These are phyloP conservation scores for Neofusicoccum ribis DNA, from an alignment of 2,329 filamentous ascomycete genomes.

Conservation along the genomic window DNA sequence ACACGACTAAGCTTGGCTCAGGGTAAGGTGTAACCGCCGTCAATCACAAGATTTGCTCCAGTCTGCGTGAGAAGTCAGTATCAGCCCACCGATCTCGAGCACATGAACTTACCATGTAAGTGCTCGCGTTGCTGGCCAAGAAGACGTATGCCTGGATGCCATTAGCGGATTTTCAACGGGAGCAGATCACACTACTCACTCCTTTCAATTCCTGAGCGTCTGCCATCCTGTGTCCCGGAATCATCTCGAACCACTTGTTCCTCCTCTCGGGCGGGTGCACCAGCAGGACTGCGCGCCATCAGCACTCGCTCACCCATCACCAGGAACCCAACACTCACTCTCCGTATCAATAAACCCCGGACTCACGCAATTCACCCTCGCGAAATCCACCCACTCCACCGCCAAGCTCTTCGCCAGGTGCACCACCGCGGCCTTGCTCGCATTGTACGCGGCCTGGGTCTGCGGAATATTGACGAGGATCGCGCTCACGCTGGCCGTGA, in stretches of 20 bases:
- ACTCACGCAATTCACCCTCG: conserved; percentile 18
- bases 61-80: neutral
- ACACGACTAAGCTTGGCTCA: neutral
- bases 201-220: conserved; percentile 17
- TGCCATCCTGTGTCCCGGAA: conserved; percentile 2
- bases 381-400: conserved; percentile 29
- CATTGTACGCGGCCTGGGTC: conserved; percentile 35
- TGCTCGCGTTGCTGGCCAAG: conserved; percentile 19
- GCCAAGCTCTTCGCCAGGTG: conserved; percentile 26
- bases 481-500: conserved; percentile 42
- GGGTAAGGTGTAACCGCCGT: conserved; percentile 15
- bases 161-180: no score
- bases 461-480: conserved; percentile 43
- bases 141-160: conserved; percentile 9
- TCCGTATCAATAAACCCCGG: conserved; percentile 19
- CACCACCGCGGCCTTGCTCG: conserved; percentile 27
- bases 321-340: neutral
- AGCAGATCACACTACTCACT: neutral
- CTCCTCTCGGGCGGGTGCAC: conserved; percentile 12
- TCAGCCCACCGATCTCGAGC: neutral
- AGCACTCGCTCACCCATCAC: neutral
- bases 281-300: neutral
- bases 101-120: conserved; percentile 4
- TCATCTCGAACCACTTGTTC: conserved; percentile 18
- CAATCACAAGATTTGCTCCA: conserved; percentile 13